phyloP scores from a whole-genome alignment of 192 early-diverging fungal genomes.

The Coemansia biformis region DNA sequence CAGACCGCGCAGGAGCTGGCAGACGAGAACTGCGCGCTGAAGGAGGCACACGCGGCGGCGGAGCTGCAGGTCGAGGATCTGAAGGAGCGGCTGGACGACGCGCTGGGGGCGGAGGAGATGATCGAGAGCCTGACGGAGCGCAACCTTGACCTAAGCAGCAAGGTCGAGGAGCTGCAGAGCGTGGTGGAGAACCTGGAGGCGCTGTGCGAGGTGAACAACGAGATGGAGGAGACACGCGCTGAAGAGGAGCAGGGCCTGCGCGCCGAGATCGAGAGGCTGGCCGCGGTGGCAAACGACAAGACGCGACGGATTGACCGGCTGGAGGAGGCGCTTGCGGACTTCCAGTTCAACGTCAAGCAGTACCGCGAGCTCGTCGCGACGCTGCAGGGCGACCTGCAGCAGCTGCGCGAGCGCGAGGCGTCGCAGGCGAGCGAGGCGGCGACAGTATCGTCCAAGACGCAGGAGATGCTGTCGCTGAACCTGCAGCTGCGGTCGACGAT shows the following conservation, averaged over 20 bases:
- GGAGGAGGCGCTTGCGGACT: conserved; percentile 81
- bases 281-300: conserved; percentile 60
- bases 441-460: conserved; percentile 61
- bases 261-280: conserved; percentile 71
- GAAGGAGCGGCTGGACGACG: conserved; percentile 76
- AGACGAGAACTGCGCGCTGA: conserved; percentile 39
- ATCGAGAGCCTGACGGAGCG: conserved; percentile 77
- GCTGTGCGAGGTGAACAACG: conserved; percentile 83
- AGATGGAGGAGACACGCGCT: conserved; percentile 88
- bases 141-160: conserved; percentile 71
- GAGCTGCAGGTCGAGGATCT: conserved; percentile 78
- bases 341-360: conserved; percentile 76
- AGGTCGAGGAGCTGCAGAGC: conserved; percentile 69
- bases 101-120: conserved; percentile 75
- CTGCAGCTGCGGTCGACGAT: conserved; percentile 74
- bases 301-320: conserved; percentile 54
- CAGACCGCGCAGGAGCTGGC: conserved; percentile 54
- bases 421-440: conserved; percentile 55
- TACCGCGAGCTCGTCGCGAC: conserved; percentile 77
- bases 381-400: conserved; percentile 71
- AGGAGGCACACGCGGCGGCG: conserved; percentile 55
- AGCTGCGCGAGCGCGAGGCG: conserved; percentile 62
- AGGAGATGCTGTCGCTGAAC: conserved; percentile 76
- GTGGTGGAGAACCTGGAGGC: conserved; percentile 84
- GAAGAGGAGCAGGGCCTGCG: conserved; percentile 81